These are phyloP conservation scores for Globisporangium parvum DNA, from an alignment of 352 stramenopile genomes.

Conservation along the genomic window DNA sequence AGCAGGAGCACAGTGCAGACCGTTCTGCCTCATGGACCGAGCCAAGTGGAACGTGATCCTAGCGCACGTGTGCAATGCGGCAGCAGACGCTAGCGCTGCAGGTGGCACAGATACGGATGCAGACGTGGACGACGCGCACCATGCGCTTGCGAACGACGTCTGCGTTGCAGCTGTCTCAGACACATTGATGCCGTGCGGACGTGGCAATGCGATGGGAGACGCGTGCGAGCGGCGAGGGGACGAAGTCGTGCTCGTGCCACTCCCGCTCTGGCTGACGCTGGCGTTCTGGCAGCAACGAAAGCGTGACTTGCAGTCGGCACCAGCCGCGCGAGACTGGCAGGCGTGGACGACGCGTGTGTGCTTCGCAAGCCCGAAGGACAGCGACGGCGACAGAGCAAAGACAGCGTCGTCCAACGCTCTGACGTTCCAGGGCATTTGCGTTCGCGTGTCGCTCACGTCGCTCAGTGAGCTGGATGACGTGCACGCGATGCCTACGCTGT, in stretches of 20 bases:
- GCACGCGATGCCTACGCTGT: neutral
- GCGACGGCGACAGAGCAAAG: neutral
- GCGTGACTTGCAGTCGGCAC: neutral
- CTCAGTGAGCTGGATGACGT: neutral
- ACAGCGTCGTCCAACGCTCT: neutral
- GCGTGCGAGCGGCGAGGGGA: neutral
- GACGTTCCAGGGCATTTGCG: neutral
- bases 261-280: slow-evolving; percentile 14
- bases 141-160: slow-evolving; percentile 6
- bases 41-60: slow-evolving; percentile 8
- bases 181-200: too few species aligned
- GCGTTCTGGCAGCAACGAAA: slow-evolving; percentile 13
- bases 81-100: neutral
- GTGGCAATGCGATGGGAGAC: neutral
- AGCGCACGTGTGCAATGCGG: slow-evolving; percentile 2
- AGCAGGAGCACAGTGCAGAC: neutral
- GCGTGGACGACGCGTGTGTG: slow-evolving; percentile 8
- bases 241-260: slow-evolving; percentile 13
- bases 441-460: slow-evolving; percentile 6
- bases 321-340: slow-evolving; percentile 4
- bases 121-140: neutral
- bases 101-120: neutral
- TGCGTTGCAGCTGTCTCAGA: neutral
- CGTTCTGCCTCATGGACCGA: slow-evolving; percentile 10
- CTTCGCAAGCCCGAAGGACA: neutral